phyloP scores from a whole-genome alignment of 805 yeast genomes.

The Ogataea trehaloabstinens region DNA sequence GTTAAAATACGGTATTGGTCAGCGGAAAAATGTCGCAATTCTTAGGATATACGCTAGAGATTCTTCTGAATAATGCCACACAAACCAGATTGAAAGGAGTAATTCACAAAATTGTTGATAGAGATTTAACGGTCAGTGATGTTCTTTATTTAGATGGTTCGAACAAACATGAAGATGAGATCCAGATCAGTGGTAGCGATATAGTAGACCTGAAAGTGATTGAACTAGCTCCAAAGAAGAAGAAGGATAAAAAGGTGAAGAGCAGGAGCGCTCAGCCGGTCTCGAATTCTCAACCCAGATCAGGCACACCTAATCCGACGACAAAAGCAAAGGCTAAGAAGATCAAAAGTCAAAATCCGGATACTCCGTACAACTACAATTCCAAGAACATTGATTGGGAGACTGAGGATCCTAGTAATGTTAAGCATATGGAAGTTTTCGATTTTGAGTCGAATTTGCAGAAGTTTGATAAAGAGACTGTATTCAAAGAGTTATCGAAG shows the following conservation, averaged over 20 bases:
- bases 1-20: too few species aligned
- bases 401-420: slow-evolving; percentile 43
- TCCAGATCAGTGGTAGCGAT: slow-evolving; percentile 32
- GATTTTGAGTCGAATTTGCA: slow-evolving; percentile 82
- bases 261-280: slow-evolving; percentile 1
- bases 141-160: slow-evolving; percentile 32
- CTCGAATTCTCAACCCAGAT: slow-evolving; percentile 6
- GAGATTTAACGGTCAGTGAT: slow-evolving; percentile 28
- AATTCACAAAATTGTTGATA: slow-evolving; percentile 23
- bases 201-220: slow-evolving; percentile 57
- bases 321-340: slow-evolving; percentile 19
- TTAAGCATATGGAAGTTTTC: slow-evolving; percentile 60
- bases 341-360: slow-evolving; percentile 15
- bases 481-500: slow-evolving; percentile 71
- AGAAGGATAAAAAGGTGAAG: slow-evolving; percentile 21
- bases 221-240: slow-evolving; percentile 44
- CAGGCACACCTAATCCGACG: slow-evolving; percentile 9
- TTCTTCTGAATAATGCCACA: slow-evolving; percentile 39
- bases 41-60: slow-evolving; percentile 44
- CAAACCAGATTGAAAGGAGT: slow-evolving; percentile 25
- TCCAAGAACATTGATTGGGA: slow-evolving; percentile 45
- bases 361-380: slow-evolving; percentile 20
- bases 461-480: slow-evolving; percentile 76
- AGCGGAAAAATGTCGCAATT: slow-evolving; percentile 41
- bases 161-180: slow-evolving; percentile 16